These are phyloP conservation scores for Harringtonia lauricola DNA, from an alignment of 2,329 filamentous ascomycete species.

Conservation along the genomic window DNA sequence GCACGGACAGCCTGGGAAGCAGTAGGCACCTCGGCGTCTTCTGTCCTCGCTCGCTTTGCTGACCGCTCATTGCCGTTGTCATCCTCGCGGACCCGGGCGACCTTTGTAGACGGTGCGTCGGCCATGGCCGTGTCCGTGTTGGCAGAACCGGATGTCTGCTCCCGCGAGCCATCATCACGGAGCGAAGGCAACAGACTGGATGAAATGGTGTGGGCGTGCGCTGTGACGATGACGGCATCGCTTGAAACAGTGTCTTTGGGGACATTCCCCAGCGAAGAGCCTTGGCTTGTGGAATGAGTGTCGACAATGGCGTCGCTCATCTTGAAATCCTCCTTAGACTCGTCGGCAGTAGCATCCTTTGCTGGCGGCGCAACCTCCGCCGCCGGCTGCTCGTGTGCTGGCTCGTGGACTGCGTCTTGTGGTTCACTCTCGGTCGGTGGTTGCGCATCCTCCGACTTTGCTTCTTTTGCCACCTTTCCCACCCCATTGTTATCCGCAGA, in stretches of 20 bases:
- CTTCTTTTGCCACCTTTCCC: too few relatives aligned
- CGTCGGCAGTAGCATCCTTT: too few relatives aligned
- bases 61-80: conserved; percentile 56
- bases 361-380: too few relatives aligned
- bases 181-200: conserved; percentile 11
- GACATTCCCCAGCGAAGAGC: background rate
- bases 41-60: conserved; percentile 70
- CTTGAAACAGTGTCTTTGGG: background rate
- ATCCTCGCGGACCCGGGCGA: conserved; percentile 67
- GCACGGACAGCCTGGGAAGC: conserved; percentile 7
- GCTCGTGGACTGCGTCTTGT: too few relatives aligned
- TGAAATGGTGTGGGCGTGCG: background rate
- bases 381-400: too few relatives aligned
- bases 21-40: conserved; percentile 15
- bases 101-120: conserved; percentile 41
- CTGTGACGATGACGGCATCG: background rate
- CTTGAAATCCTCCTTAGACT: too few relatives aligned
- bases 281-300: background rate
- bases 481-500: too few relatives aligned
- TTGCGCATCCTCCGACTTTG: too few relatives aligned
- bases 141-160: conserved; percentile 14
- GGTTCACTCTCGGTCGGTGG: too few relatives aligned
- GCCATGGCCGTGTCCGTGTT: conserved; percentile 30
- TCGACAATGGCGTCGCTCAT: too few relatives aligned
- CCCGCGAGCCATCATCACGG: conserved; percentile 20